Evolutionary conservation across 1,139 yeast species (phyloP), one percentile per base, ranked within the genome.

Genomic region (Hansenula lynferdii): DNA sequence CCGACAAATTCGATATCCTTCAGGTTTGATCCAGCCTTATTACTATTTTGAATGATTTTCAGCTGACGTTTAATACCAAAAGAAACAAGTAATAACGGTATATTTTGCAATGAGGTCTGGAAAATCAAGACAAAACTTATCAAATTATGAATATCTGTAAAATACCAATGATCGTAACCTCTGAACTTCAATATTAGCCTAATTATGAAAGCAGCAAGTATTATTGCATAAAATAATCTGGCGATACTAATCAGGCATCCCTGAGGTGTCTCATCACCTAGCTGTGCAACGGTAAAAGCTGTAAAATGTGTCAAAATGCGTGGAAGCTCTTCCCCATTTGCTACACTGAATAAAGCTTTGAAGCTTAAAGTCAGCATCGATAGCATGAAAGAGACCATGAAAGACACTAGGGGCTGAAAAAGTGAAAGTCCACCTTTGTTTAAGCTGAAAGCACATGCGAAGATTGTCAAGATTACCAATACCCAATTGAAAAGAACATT

Each of bases 61-160:
- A 45, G 15, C 14, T 52, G 53, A 25, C 44, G 55, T 43, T 69
- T 72, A 31, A 74, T 53, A 0, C 70, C 39, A 14, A 64, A 61
- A 42, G 82, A 75, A 0, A 78, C 57, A 4, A 78, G 50, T 51
- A 80, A 86, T 7, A 89, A 58, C 0, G 96, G 95, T 23, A 87
- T 80, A 47, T 85, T 83, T 33, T 71, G 71, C 4, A 75, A 61
- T 27, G 85, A 70, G 0, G 94, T 70, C 55, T 90, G 96, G 45
- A 83, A 80, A 3, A 89, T 65, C 34, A 89, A 63, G 30, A 84
- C 59, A 1, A 84, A 50, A 2, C 82, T 72, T 1, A 72, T 37
- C 4, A 77, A 48, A 34, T 72, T 68, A 5, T 69, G 54, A 4
- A 75, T 44, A 47, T 75, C 78, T 12, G 72, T 65, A 23, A 70